Conservation (phyloP, 1,284 basidiomycete genomes). For the Rhodotorula sp. region DNA sequence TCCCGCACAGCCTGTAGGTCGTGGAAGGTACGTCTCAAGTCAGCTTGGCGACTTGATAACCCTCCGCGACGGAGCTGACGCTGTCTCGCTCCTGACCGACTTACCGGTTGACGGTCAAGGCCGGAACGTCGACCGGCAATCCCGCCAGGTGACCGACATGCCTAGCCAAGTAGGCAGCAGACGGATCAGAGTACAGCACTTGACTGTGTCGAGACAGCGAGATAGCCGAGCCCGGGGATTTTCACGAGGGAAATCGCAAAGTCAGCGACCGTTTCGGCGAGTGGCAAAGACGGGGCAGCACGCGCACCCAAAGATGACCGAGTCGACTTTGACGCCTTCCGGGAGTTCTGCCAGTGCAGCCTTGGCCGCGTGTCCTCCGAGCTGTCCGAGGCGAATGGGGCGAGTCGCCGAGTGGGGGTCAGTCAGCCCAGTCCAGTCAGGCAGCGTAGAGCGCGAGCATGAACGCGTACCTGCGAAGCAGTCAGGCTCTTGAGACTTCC, state of each 20-base stretch:
- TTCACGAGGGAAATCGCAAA: background rate
- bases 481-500: constrained; percentile 55
- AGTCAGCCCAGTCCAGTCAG: too few relatives aligned
- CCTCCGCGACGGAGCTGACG: background rate
- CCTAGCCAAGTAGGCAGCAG: constrained; percentile 90
- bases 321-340: constrained; percentile 53
- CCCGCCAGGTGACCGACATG: constrained; percentile 90
- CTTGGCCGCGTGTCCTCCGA: constrained; percentile 56
- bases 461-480: constrained; percentile 45
- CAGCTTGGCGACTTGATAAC: background rate
- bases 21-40: background rate
- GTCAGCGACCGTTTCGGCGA: background rate
- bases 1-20: constrained; percentile 83
- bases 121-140: constrained; percentile 56
- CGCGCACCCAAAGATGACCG: constrained; percentile 54
- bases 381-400: constrained; percentile 35
- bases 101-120: constrained; percentile 57
- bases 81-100: constrained; percentile 9
- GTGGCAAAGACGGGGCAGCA: background rate
- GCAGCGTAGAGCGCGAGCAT: background rate
- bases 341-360: constrained; percentile 57
- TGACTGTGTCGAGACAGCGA: constrained; percentile 43
- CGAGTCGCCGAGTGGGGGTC: constrained; percentile 2
- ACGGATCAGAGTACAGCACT: constrained; percentile 55
- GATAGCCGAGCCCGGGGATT: background rate